Evolutionary conservation across 2,329 filamentous ascomycete species (phyloP).

Genomic region (Paraphoma chrysanthemicola): DNA sequence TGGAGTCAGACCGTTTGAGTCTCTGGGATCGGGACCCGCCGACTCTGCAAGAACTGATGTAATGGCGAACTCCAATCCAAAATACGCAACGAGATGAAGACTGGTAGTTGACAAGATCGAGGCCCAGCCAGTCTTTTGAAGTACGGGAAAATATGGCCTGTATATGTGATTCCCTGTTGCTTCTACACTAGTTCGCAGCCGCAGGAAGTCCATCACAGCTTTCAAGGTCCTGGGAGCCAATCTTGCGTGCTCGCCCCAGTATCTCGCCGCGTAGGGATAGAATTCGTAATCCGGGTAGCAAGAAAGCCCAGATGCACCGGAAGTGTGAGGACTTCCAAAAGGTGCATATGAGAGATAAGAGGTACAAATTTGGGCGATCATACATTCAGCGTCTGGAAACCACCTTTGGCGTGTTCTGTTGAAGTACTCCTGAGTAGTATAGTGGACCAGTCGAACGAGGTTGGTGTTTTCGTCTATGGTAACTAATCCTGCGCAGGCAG

Average conservation of each 20-base stretch:
- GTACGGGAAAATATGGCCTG: not conserved
- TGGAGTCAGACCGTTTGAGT: not conserved
- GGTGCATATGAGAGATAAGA: constrained; percentile 38
- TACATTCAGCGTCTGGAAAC: constrained; percentile 21
- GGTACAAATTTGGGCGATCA: constrained; percentile 34
- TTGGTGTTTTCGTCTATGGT: constrained; percentile 33
- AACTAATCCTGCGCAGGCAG: constrained; percentile 40
- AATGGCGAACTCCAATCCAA: not conserved
- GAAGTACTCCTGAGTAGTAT: constrained; percentile 38
- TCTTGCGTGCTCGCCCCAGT: not conserved
- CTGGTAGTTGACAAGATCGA: not conserved
- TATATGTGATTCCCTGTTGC: too few species aligned
- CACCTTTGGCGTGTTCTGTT: constrained; percentile 30
- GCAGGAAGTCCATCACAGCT: not conserved
- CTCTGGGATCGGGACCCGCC: not conserved
- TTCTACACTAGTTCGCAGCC: not conserved
- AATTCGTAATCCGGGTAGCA: not conserved
- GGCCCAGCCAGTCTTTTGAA: not conserved
- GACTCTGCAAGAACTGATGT: not conserved
- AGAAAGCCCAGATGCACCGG: too few species aligned
- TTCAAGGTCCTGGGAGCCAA: not conserved
- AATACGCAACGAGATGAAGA: not conserved
- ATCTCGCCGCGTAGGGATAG: not conserved
- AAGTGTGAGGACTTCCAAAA: not conserved
- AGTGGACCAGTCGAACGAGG: constrained; percentile 37